Evolutionary conservation across 805 yeast genomes (phyloP), one percentile per base, ranked within the genome.

Genomic region (Candida lessepsii): DNA sequence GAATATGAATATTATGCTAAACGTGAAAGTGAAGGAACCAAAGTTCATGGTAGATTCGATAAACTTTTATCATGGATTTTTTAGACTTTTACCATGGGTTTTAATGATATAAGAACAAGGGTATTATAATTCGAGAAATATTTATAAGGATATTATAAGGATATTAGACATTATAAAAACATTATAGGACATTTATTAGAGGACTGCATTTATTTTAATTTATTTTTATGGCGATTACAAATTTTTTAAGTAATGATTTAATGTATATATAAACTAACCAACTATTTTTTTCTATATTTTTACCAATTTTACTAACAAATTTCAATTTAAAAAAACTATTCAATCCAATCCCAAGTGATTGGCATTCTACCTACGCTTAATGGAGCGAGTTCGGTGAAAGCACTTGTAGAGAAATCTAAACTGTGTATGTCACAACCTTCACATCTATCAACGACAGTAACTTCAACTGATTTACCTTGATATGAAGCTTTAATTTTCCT

Each of bases 361-460:
- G 66, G 59, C 46, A 80, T 70, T 46, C 80, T 71, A 31, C 85
- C 86, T 50, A 67, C 72, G 37, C 56, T 62, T 55, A 62, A 57
- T 50, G 70, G 75, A 11, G 82, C 83, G 45, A 80, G 60, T 46
- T 63, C 51, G 27, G 60, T 39, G 54, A 80, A 80, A 4, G 85
- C 85, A 41, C 75, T 53, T 7, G 83, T 83, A n/a, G 83, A 75
- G 41, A 80, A 66, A 51, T 80, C 85, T 44, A 80, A 70, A 50
- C 71, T 76, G 42, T 74, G 56, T 37, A 59, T 53, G 18, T 57
- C 47, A 53, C 85, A 80, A 17, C 76, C 81, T 39, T 64, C 74
- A 61, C 85, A 80, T 47, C 72, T 61, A 59, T 80, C 85, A 28
- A 68, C 74, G 36, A 79, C 79, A 16, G 73, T 72, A 35, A 80